Percentiles rank a stretch among this genome's conserved stretches.
Evolutionary conservation across 345 rosid genomes (phyloP).

Genomic region (Microthlaspi erraticum): DNA sequence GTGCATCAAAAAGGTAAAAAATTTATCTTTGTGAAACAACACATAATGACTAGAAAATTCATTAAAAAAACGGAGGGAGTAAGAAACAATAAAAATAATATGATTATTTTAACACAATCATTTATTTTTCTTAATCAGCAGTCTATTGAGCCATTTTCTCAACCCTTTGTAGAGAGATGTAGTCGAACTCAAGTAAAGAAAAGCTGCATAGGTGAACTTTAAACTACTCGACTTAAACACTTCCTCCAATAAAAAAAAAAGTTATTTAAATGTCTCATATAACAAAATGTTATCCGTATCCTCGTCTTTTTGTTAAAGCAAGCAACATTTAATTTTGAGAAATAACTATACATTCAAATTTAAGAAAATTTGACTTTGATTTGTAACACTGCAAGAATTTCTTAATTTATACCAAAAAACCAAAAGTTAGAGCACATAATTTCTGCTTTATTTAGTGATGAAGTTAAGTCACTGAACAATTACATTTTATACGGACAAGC

Average conservation of each 20-base stretch:
- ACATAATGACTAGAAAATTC: no score
- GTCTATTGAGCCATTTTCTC: no score
- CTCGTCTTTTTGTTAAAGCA: not conserved
- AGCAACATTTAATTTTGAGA: not conserved
- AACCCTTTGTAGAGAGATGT: no score
- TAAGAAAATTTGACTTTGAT: not conserved
- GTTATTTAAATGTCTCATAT: not conserved
- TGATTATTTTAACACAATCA: not conserved
- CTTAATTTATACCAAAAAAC: not conserved
- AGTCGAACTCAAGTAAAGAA: no score
- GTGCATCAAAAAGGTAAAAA: no score
- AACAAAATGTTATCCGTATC: slow-evolving; percentile 10
- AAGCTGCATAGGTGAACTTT: no score
- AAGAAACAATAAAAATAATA: not conserved
- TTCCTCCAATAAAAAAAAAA: no score
- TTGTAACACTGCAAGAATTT: not conserved
- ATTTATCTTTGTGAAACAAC: no score
- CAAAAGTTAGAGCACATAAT: not conserved
- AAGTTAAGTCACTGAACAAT: not conserved
- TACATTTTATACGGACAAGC: not conserved
- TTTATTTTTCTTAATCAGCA: no score
- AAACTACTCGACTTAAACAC: no score
- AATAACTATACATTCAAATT: not conserved
- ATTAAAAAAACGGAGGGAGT: no score
- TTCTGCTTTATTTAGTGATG: not conserved